Evolutionary conservation across 2,329 filamentous ascomycete genomes (phyloP), one percentile per base, ranked within the genome.

Genomic region (Xylariaceae sp.): DNA sequence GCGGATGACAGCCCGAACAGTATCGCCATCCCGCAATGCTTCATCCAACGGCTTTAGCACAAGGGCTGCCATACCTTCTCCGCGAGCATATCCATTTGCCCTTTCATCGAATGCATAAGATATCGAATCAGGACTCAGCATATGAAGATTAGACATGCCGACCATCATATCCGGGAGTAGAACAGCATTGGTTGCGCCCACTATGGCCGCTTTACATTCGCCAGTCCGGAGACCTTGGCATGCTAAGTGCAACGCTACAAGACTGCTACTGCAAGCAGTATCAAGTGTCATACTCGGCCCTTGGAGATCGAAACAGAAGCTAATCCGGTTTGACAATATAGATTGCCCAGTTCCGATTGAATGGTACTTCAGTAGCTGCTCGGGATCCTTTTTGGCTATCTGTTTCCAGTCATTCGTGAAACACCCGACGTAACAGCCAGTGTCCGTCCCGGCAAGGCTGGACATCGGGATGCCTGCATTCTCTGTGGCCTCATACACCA

Each of bases 21-120:
- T 62, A 42, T 73, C 61, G 1, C 69, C 67, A 49, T 71, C 61
- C 16, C 38, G 62, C 2, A 83, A 45, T 0, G 81, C 82, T 1
- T 69, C 61, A 5, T 62, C 63, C 0, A 83, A 61, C 0, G 60
- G 66, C 59, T 83, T 84, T 0, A 85, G 51, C 0, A 83, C 63
- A 0, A 83, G 50, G 0, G 68, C 63, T 0, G 70, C 74, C n/a
- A 79, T 62, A 0, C 78, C 79, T 41, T 84, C 81, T 12, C 75
- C 77, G 1, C 75, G 73, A 31, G 63, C 75, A 33, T 60, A 60
- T 11, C 58, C 58, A 33, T 60, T 54, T 7, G 58, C 53, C 6
- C 53, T 45, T 3, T 39, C 6, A 33, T 58, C 57, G 17, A 56
- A 60, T 16, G 39, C 49, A 16, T 45, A 50, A n/a, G 31, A 51